These are phyloP conservation scores for Phytophthora crassamura DNA, from an alignment of 352 stramenopile genomes.

Conservation along the genomic window DNA sequence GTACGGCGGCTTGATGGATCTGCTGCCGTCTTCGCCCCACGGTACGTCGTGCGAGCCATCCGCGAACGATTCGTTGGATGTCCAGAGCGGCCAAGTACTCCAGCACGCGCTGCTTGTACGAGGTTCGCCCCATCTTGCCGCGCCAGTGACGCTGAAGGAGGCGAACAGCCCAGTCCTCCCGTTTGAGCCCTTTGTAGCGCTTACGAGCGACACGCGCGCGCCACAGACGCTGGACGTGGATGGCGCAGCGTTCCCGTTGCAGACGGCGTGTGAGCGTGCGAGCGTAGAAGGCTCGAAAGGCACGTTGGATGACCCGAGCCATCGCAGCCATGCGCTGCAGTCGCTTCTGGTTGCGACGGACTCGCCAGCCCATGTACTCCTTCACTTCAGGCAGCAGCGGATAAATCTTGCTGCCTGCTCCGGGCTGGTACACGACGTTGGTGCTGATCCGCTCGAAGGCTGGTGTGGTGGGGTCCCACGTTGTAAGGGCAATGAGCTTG, in stretches of 20 bases:
- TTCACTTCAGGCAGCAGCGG: conserved; percentile 87
- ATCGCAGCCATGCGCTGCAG: conserved; percentile 88
- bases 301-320: conserved; percentile 89
- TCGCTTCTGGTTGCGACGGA: conserved; percentile 94
- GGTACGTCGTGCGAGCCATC: conserved; percentile 62
- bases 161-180: conserved; percentile 90
- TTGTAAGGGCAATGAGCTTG: conserved; percentile 45
- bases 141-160: conserved; percentile 93
- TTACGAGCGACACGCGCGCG: conserved; percentile 82
- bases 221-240: conserved; percentile 90
- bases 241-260: conserved; percentile 74
- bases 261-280: conserved; percentile 82
- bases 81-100: conserved; percentile 82
- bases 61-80: conserved; percentile 90
- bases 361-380: conserved; percentile 97
- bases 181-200: conserved; percentile 79
- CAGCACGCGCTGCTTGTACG: conserved; percentile 75
- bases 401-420: conserved; percentile 89
- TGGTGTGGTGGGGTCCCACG: conserved; percentile 77
- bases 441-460: conserved; percentile 89
- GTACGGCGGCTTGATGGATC: conserved; percentile 61
- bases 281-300: conserved; percentile 90
- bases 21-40: conserved; percentile 63
- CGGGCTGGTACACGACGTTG: conserved; percentile 87
- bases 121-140: conserved; percentile 87